Evolutionary conservation across 2,329 filamentous ascomycete species (phyloP).

Genomic region (Aspergillus transmontanensis): DNA sequence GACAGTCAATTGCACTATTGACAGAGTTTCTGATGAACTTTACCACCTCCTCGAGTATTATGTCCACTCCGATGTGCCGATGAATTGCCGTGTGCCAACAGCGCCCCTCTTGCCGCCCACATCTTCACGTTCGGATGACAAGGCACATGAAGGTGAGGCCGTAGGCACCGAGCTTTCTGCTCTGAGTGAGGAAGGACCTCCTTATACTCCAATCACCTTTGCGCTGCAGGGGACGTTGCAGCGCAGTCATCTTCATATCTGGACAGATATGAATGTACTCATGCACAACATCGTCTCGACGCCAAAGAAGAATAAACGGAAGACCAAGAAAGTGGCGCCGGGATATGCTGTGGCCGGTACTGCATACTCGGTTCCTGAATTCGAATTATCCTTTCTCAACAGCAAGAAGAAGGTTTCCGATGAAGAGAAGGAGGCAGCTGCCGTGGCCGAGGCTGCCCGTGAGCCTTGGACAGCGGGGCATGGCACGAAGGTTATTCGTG

Average conservation of each 20-base stretch:
- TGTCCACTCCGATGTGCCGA: slow-evolving; percentile 91
- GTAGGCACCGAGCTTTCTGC: slow-evolving; percentile 48
- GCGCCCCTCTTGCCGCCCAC: slow-evolving; percentile 58
- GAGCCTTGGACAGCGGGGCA: slow-evolving; percentile 51
- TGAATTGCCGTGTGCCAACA: slow-evolving; percentile 85
- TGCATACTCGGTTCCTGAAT: slow-evolving; percentile 79
- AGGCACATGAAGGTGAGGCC: slow-evolving; percentile 34
- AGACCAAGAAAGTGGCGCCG: slow-evolving; percentile 57
- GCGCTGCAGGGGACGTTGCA: slow-evolving; percentile 88
- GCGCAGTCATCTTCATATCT: slow-evolving; percentile 84
- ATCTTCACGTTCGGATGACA: slow-evolving; percentile 12
- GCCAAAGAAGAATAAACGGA: slow-evolving; percentile 26
- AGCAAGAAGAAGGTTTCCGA: slow-evolving; percentile 17
- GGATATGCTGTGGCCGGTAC: slow-evolving; percentile 85
- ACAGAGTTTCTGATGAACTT: slow-evolving; percentile 54
- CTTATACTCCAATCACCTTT: slow-evolving; percentile 76
- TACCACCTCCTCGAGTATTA: slow-evolving; percentile 76
- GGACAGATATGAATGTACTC: slow-evolving; percentile 85
- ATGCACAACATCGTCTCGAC: slow-evolving; percentile 60
- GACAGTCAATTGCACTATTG: slow-evolving; percentile 62
- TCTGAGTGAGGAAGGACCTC: slow-evolving; percentile 31
- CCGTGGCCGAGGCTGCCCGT: slow-evolving; percentile 44
- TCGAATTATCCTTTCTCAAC: slow-evolving; percentile 51
- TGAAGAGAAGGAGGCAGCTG: slow-evolving; percentile 49
- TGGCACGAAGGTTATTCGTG: slow-evolving; percentile 74